Base-by-base conservation (phyloP, 257 asterid genomes). In the Asclepias syriaca region DNA sequence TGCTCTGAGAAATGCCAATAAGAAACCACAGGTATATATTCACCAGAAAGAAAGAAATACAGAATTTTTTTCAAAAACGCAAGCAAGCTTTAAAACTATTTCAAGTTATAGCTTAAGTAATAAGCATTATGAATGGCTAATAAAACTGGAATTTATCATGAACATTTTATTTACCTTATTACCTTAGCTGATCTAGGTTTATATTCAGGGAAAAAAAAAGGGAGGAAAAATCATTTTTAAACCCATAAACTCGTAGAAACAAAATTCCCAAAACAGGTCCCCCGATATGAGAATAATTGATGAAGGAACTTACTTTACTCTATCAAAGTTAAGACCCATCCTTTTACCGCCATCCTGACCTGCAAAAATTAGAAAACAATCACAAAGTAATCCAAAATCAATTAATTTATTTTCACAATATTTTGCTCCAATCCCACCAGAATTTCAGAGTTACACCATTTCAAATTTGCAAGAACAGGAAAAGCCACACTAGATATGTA, bases 271-370 rank as follows among this genome's bases (percentile, higher is more conserved):
- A 45, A 81, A 66, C 29, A 54, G 40, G 46, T n/a, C 46, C 3
- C 53, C 8, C 11, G 10, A 3, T 1, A 8, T 58, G 58, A 48
- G 40, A 46, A 68, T 66, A 53, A 40, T 29, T 14, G 6, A 29
- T 12, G 21, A 75, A 72, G 60, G 34, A 51, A 87, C 97, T 88
- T 80, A 90, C 96, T 87, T 88, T 65, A 86, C 77, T 70, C 98
- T 84, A 69, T 94, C 98, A 75, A 94, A 94, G 72, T 89, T 88
- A 19, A 94, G 83, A 43, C 98, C 97, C 97, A 94, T 94, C 67
- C 98, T 79, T 79, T 91, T 91, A 66, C 96, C 92, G 32, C 96
- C 97, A 86, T 94, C 98, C 81, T 94, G 95, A 70, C 95, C 97
- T 89, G 89, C 81, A 81, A 54, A 61, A 80, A 70, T 61, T 63